Percentiles rank a stretch among this genome's conserved stretches.
Evolutionary conservation across 108 stramenopile genomes (phyloP).

Genomic region (Chaetoceros muelleri): DNA sequence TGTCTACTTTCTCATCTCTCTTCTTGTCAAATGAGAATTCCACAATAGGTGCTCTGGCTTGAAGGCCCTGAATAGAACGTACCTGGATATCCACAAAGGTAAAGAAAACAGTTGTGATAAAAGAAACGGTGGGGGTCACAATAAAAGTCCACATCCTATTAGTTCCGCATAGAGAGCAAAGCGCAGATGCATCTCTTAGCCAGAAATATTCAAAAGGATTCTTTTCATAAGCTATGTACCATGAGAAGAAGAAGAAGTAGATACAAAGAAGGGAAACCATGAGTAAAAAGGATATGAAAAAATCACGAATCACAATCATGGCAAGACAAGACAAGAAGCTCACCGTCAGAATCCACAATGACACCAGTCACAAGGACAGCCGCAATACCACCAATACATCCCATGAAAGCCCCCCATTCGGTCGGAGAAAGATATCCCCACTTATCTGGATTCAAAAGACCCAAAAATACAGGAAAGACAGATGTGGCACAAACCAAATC

Average conservation of each 20-base stretch:
- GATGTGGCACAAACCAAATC: conserved; percentile 72
- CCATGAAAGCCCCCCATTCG: conserved; percentile 59
- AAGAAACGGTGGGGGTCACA: conserved; percentile 41
- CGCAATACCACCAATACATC: conserved; percentile 42
- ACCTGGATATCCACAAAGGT: conserved; percentile 45
- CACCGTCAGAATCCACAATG: conserved; percentile 39
- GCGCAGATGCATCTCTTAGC: conserved; percentile 39
- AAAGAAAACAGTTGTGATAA: conserved; percentile 39
- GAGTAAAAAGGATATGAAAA: neutral
- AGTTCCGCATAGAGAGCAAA: conserved; percentile 64
- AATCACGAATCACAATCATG: no score
- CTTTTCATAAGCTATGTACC: conserved; percentile 5
- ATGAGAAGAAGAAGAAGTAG: no score
- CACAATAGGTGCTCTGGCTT: conserved; percentile 41
- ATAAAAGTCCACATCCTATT: conserved; percentile 73
- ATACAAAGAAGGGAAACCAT: no score
- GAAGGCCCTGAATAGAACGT: conserved; percentile 51
- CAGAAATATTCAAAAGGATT: conserved; percentile 64
- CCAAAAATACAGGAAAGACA: conserved; percentile 62
- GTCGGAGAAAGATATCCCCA: conserved; percentile 51
- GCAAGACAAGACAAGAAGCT: no score
- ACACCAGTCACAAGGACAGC: conserved; percentile 60
- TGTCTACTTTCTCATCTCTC: neutral
- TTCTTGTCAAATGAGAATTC: conserved; percentile 17
- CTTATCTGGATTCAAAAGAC: conserved; percentile 42